Percentiles rank a stretch among this genome's conserved stretches.
Conservation (phyloP, 371 early-diverging fungal genomes). For the Fennellomyces sp. region DNA sequence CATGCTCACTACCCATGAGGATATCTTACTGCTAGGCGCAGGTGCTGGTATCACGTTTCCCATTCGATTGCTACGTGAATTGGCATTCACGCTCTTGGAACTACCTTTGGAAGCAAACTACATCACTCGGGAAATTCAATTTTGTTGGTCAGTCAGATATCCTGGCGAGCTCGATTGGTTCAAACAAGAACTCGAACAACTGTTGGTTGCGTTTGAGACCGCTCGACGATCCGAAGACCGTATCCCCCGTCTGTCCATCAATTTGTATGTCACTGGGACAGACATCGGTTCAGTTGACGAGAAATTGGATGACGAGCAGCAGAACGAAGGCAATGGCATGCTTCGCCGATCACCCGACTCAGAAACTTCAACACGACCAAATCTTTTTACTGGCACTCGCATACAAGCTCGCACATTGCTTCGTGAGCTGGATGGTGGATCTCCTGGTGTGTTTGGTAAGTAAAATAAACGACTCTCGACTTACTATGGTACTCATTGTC, state of each 20-base stretch:
- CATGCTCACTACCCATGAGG: slow-evolving; percentile 24
- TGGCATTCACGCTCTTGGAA: slow-evolving; percentile 24
- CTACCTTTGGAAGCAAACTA: not conserved
- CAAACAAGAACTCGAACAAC: slow-evolving; percentile 41
- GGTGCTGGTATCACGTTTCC: slow-evolving; percentile 62
- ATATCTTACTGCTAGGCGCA: slow-evolving; percentile 48
- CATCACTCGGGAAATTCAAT: slow-evolving; percentile 29
- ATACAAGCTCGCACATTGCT: slow-evolving; percentile 8
- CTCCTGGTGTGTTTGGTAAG: slow-evolving; percentile 40
- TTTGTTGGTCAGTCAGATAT: slow-evolving; percentile 41
- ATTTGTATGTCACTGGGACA: slow-evolving; percentile 20
- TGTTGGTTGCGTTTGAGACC: slow-evolving; percentile 22
- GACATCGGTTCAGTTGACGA: not conserved
- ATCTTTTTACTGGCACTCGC: not conserved
- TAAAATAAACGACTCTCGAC: not conserved
- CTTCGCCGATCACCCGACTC: not conserved
- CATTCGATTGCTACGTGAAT: slow-evolving; percentile 52
- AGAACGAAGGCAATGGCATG: slow-evolving; percentile 1
- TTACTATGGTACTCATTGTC: not conserved
- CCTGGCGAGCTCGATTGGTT: slow-evolving; percentile 57
- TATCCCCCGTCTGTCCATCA: slow-evolving; percentile 18
- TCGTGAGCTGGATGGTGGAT: slow-evolving; percentile 2
- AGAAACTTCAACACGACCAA: not conserved
- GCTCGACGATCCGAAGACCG: slow-evolving; percentile 1
- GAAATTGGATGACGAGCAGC: slow-evolving; percentile 3